Base-by-base conservation (phyloP, 202 grass and related monocot species). In the Carex sylvatica region DNA sequence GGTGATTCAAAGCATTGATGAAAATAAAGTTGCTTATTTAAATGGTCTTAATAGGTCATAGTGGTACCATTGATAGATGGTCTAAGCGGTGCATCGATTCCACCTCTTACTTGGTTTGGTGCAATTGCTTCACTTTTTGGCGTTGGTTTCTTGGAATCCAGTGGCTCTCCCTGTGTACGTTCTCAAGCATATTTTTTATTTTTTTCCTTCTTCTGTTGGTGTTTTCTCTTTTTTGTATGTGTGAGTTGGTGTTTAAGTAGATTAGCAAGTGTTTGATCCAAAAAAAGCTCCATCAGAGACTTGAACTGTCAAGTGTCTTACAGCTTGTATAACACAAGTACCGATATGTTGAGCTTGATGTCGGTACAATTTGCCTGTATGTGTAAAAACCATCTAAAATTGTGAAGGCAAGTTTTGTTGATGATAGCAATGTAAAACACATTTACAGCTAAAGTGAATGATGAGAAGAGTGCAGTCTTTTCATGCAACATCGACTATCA, bases 21-120 rank as follows among this genome's bases (percentile, higher is more conserved):
- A 54, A 61, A 59, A 51, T 15, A 24, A 53, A 22, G 12, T 65
- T 51, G 26, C 60, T 68, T 31, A 35, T 81, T 31, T 67, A 22
- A 62, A 63, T 46, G 51, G 2, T 77, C 22, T 91, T 40, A 73
- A 36, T 87, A 98, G 95, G 91, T 95, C 16, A 85, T 98, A 79
- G 88, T 95, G 70, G 92, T 98, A 51, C 92, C 95, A 13, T 83
- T 98, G 47, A 91, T 95, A 69, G 92, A 93, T 86, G 95, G 95
- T 61, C 85, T 95, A 35, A 85, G 88, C 71, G 95, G 95, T 36
- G 82, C 89, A 22, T 80, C 89, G 0, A 82, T 98, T 35, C 88
- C 96, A 53, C 87, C 81, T 51, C 70, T 90, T 62, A 98, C 85
- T 62, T 98, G 96, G 92, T 90, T 86, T 46, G 96, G 96, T 18